These are phyloP conservation scores for Podaxis pistillaris DNA, from an alignment of 768 basidiomycete genomes.

Conservation along the genomic window DNA sequence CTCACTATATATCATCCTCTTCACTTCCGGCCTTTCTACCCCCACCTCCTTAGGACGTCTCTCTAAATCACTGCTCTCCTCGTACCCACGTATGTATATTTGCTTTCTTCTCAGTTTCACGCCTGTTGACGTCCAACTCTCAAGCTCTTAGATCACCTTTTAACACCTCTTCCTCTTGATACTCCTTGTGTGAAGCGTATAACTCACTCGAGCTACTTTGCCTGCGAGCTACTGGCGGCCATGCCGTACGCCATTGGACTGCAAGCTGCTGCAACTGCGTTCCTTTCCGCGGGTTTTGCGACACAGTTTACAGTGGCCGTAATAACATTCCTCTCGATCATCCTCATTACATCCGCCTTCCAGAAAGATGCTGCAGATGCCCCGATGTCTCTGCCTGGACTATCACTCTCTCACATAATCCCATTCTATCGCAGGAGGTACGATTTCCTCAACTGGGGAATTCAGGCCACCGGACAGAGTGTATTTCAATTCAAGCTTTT, in stretches of 20 bases:
- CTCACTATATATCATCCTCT: slow-evolving; percentile 22
- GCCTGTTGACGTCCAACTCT: neutral
- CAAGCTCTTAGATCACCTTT: slow-evolving; percentile 10
- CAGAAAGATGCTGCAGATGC: slow-evolving; percentile 49
- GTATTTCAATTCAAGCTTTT: slow-evolving; percentile 71
- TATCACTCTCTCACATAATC: slow-evolving; percentile 52
- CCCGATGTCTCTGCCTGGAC: slow-evolving; percentile 57
- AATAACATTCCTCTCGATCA: slow-evolving; percentile 44
- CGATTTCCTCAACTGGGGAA: slow-evolving; percentile 74
- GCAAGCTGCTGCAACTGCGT: slow-evolving; percentile 45
- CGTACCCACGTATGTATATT: neutral
- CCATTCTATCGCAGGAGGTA: slow-evolving; percentile 71
- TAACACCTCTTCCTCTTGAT: slow-evolving; percentile 25
- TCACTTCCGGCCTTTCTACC: slow-evolving; percentile 10
- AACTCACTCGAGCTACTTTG: slow-evolving; percentile 27
- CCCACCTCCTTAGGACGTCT: slow-evolving; percentile 12
- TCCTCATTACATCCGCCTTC: slow-evolving; percentile 43
- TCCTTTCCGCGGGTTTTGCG: slow-evolving; percentile 50
- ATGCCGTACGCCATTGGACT: slow-evolving; percentile 55
- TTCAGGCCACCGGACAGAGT: slow-evolving; percentile 62
- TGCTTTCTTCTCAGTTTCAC: neutral
- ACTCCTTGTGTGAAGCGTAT: slow-evolving; percentile 12
- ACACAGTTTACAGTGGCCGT: slow-evolving; percentile 48
- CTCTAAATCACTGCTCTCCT: neutral
- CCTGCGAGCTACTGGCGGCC: slow-evolving; percentile 20